These are phyloP conservation scores for Aotearoamyces nothofagi DNA, from an alignment of 2,329 filamentous ascomycete species.

Conservation along the genomic window DNA sequence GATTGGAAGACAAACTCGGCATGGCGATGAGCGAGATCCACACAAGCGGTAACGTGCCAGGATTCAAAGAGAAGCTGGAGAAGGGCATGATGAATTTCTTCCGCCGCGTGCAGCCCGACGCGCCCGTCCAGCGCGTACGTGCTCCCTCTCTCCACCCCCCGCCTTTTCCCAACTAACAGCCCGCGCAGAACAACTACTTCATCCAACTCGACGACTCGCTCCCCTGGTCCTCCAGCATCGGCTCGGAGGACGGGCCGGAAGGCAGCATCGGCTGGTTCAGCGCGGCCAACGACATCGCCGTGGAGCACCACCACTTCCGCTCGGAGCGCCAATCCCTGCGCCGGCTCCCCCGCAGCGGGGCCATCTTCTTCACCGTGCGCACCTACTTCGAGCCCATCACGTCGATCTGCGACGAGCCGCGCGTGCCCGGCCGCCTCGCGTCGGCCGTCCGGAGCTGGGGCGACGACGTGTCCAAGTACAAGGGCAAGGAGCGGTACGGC, in stretches of 20 bases:
- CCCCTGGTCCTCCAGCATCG: slow-evolving; percentile 64
- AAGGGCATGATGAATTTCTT: slow-evolving; percentile 76
- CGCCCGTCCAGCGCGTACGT: slow-evolving; percentile 31
- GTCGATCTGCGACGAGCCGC: slow-evolving; percentile 44
- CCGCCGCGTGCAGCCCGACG: slow-evolving; percentile 50
- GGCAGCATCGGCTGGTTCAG: slow-evolving; percentile 52
- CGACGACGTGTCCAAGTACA: slow-evolving; percentile 61
- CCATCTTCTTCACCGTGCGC: slow-evolving; percentile 46
- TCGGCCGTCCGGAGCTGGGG: slow-evolving; percentile 73
- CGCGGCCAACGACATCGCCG: slow-evolving; percentile 56
- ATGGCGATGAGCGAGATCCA: slow-evolving; percentile 72
- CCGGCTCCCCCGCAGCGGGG: slow-evolving; percentile 35
- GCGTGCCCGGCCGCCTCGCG: slow-evolving; percentile 64
- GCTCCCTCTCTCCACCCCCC: slow-evolving; percentile 1
- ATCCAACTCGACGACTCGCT: slow-evolving; percentile 70
- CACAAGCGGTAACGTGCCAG: slow-evolving; percentile 60
- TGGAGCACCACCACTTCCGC: slow-evolving; percentile 63
- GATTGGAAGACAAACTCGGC: slow-evolving; percentile 64
- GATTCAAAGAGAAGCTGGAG: slow-evolving; percentile 55
- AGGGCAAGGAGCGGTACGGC: slow-evolving; percentile 60
- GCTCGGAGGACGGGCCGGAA: slow-evolving; percentile 46
- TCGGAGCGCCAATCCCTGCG: slow-evolving; percentile 50
- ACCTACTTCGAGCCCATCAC: slow-evolving; percentile 43
- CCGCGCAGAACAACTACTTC: slow-evolving; percentile 67
- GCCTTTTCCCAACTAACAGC: slow-evolving; percentile 2